A percentile compares a stretch with the other conserved stretches of the same genome.
These are phyloP conservation scores for Boletus tomentosulus DNA, from an alignment of 768 basidiomycete genomes.

Conservation along the genomic window DNA sequence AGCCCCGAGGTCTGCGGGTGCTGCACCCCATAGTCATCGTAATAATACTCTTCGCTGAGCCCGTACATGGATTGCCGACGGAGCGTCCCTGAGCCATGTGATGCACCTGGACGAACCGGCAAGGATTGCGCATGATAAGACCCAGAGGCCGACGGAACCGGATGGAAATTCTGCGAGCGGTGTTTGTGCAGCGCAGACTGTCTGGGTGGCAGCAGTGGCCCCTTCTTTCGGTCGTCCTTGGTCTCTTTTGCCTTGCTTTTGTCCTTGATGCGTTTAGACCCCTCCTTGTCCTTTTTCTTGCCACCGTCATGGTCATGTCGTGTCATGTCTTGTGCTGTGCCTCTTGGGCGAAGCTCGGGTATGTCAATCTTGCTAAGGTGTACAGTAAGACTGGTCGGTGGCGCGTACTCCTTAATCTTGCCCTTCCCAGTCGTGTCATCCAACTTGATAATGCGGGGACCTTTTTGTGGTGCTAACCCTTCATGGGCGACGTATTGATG, in stretches of 20 bases:
- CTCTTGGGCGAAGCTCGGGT: slow-evolving; percentile 57
- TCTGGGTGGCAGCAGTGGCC: neutral
- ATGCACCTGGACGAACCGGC: slow-evolving; percentile 10
- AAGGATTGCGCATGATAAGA: slow-evolving; percentile 22
- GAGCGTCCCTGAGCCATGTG: neutral
- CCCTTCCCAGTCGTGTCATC: slow-evolving; percentile 42
- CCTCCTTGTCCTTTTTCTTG: slow-evolving; percentile 23
- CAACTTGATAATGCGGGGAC: slow-evolving; percentile 64
- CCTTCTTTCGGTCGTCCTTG: slow-evolving; percentile 2
- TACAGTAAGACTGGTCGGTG: slow-evolving; percentile 63
- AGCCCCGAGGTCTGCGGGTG: slow-evolving; percentile 10
- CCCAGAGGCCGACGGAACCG: slow-evolving; percentile 26
- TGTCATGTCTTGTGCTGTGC: neutral
- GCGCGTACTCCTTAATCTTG: slow-evolving; percentile 51
- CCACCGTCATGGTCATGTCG: neutral
- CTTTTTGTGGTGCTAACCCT: slow-evolving; percentile 37
- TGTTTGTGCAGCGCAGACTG: slow-evolving; percentile 10
- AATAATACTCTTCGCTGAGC: neutral
- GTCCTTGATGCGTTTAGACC: slow-evolving; percentile 19
- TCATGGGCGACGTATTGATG: slow-evolving; percentile 76
- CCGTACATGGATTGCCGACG: slow-evolving; percentile 21
- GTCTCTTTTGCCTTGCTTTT: slow-evolving; percentile 32
- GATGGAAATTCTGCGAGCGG: slow-evolving; percentile 16
- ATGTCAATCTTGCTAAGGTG: slow-evolving; percentile 86
- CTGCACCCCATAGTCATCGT: neutral